phyloP scores from a whole-genome alignment of 768 basidiomycete genomes.

The Cystofilobasidium bisporidii region DNA sequence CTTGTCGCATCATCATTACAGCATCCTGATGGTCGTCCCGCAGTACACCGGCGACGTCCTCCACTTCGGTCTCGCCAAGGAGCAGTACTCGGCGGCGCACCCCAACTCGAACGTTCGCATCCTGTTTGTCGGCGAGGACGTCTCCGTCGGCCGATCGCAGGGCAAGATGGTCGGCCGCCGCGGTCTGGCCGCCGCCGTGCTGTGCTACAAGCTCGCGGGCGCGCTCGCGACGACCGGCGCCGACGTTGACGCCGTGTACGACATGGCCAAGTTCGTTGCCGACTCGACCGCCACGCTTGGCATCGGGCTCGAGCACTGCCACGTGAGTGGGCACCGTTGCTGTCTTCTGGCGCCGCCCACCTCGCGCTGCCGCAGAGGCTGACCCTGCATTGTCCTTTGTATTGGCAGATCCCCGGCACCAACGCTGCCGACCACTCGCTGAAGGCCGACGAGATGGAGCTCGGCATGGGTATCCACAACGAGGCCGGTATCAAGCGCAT shows the following conservation, averaged over 20 bases:
- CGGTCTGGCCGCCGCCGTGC: conserved; percentile 25
- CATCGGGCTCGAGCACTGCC: conserved; percentile 41
- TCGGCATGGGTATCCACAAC: conserved; percentile 43
- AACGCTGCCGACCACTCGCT: conserved; percentile 38
- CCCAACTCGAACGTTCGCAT: conserved; percentile 33
- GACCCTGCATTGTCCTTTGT: too few relatives aligned
- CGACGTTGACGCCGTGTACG: conserved; percentile 38
- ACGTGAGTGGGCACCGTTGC: conserved; percentile 31
- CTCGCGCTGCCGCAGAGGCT: too few relatives aligned
- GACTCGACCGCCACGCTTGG: neutral
- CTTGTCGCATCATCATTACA: too few relatives aligned
- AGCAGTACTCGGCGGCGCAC: conserved; percentile 33
- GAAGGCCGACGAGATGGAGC: conserved; percentile 39
- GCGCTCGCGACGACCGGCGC: conserved; percentile 39
- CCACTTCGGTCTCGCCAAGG: conserved; percentile 42
- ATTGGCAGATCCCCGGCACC: conserved; percentile 40
- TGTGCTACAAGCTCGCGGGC: conserved; percentile 2
- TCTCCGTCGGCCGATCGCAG: conserved; percentile 41
- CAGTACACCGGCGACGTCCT: conserved; percentile 36
- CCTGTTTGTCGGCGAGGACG: conserved; percentile 42
- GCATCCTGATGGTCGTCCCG: neutral
- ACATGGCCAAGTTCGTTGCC: conserved; percentile 35
- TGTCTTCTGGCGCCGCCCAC: too few relatives aligned
- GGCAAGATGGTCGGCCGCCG: conserved; percentile 42
- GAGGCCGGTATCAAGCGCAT: conserved; percentile 42